phyloP scores from a whole-genome alignment of 2,329 filamentous ascomycete species.

The Colletotrichum salicis region DNA sequence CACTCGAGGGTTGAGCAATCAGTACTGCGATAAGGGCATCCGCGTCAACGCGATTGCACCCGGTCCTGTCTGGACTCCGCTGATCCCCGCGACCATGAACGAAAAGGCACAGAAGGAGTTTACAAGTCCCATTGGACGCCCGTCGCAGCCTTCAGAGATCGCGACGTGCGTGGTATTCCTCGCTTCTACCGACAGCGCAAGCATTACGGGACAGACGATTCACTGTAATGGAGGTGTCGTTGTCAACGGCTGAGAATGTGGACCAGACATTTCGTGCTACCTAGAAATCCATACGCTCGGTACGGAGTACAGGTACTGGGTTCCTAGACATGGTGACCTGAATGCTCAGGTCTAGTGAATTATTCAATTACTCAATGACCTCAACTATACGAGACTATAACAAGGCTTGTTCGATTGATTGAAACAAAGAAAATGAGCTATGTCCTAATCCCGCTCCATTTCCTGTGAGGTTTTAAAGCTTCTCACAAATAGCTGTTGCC shows the following conservation, averaged over 20 bases:
- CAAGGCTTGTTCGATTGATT: too few species aligned
- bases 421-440: background rate
- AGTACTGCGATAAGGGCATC: conserved; percentile 77
- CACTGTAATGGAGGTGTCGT: conserved; percentile 63
- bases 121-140: conserved; percentile 78
- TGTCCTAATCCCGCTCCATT: background rate
- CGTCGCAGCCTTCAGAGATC: conserved; percentile 83
- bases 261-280: background rate
- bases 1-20: conserved; percentile 80
- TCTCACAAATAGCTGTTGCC: background rate
- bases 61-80: conserved; percentile 81
- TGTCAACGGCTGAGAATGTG: conserved; percentile 55
- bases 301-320: background rate
- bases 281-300: conserved; percentile 1
- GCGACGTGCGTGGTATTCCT: conserved; percentile 85
- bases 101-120: conserved; percentile 78
- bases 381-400: too few species aligned
- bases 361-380: background rate
- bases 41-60: conserved; percentile 81
- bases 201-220: conserved; percentile 76
- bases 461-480: too few species aligned
- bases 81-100: conserved; percentile 79
- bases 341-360: background rate
- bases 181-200: conserved; percentile 77
- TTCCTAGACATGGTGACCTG: background rate